Conservation (phyloP, 2,329 filamentous ascomycete genomes). For the Botryosphaeria dothidea region DNA sequence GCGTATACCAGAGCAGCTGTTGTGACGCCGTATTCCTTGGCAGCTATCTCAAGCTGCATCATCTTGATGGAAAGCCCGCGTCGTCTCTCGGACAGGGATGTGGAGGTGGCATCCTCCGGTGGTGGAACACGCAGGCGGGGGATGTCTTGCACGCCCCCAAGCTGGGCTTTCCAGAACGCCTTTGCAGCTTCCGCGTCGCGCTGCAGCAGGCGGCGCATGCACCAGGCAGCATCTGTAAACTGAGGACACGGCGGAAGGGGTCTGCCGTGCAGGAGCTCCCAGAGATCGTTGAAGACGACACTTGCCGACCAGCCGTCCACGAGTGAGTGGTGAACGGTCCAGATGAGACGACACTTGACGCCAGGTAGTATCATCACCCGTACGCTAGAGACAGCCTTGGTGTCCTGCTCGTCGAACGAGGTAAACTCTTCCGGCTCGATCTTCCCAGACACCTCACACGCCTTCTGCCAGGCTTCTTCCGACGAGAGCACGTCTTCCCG, state of each 20-base stretch:
- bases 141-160: neutral
- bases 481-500: neutral
- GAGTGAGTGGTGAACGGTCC: constrained; percentile 1
- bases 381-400: neutral
- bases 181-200: neutral
- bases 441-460: neutral
- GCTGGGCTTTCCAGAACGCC: neutral
- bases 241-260: neutral
- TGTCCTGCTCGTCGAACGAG: neutral
- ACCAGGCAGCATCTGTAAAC: neutral
- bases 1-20: constrained; percentile 29
- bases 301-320: constrained; percentile 3
- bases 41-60: neutral
- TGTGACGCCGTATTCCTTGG: constrained; percentile 17
- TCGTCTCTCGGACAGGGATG: neutral
- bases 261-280: neutral
- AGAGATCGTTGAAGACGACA: constrained; percentile 3
- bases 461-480: neutral
- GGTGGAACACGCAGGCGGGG: constrained; percentile 9
- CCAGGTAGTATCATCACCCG: neutral
- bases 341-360: neutral
- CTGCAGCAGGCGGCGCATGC: neutral
- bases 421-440: neutral
- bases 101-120: neutral
- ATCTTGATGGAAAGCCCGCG: neutral